These are phyloP conservation scores for Mucor velutinosus DNA, from an alignment of 371 early-diverging fungal species.

Conservation along the genomic window DNA sequence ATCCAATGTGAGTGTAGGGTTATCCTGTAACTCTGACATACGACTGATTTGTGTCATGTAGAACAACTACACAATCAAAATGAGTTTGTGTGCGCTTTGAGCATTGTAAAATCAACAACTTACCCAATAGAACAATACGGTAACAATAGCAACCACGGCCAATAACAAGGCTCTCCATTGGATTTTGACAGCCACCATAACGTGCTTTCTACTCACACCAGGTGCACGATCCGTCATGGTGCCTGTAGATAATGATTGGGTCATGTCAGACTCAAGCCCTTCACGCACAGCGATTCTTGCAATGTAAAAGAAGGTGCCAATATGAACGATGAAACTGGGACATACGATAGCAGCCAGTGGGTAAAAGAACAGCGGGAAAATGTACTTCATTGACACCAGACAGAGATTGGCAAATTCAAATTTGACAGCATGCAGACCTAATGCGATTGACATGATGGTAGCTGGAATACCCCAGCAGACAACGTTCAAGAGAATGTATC, in stretches of 20 bases:
- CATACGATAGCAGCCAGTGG: constrained; percentile 63
- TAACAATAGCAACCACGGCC: constrained; percentile 52
- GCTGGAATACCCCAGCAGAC: constrained; percentile 71
- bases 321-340: constrained; percentile 62
- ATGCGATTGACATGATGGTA: constrained; percentile 50
- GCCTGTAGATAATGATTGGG: constrained; percentile 37
- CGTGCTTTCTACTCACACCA: constrained; percentile 52
- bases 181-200: constrained; percentile 64
- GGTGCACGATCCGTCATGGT: constrained; percentile 37
- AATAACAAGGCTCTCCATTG: constrained; percentile 73
- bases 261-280: constrained; percentile 55
- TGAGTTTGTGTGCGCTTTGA: not conserved
- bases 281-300: constrained; percentile 54
- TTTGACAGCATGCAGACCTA: constrained; percentile 56
- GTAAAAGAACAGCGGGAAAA: constrained; percentile 62
- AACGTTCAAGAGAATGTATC: constrained; percentile 54
- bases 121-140: constrained; percentile 61
- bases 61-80: constrained; percentile 28
- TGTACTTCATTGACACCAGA: constrained; percentile 52
- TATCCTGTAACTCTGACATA: constrained; percentile 26
- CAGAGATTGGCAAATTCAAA: constrained; percentile 67
- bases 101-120: not conserved
- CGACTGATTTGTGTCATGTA: constrained; percentile 59
- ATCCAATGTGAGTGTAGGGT: constrained; percentile 25
- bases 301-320: constrained; percentile 67